phyloP scores from a whole-genome alignment of 2,329 filamentous ascomycete species.

The Ambrosiella cleistominuta region DNA sequence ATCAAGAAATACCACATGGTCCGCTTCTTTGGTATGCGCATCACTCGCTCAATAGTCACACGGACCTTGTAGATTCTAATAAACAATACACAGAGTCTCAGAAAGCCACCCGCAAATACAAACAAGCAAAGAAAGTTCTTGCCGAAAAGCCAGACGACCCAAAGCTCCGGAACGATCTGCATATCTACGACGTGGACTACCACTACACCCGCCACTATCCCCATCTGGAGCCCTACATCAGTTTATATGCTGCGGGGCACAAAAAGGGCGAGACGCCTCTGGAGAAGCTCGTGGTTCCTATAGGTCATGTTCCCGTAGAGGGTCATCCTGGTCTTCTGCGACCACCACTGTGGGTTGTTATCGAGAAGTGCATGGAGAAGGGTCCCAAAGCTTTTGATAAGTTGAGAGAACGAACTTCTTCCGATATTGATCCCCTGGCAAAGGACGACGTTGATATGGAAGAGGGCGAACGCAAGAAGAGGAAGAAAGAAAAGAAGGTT shows the following conservation, averaged over 20 bases:
- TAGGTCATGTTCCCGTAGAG: conserved; percentile 22
- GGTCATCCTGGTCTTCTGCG: conserved; percentile 16
- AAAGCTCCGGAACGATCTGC: conserved; percentile 39
- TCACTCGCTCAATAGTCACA: neutral
- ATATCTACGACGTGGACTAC: conserved; percentile 54
- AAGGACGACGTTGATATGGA: conserved; percentile 14
- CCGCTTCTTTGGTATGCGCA: conserved; percentile 55
- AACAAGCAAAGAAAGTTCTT: conserved; percentile 42
- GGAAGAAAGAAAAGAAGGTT: conserved; percentile 14
- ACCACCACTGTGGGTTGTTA: conserved; percentile 47
- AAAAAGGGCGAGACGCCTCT: conserved; percentile 22
- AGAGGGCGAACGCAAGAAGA: conserved; percentile 14
- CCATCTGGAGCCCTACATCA: conserved; percentile 52
- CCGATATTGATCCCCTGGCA: conserved; percentile 15
- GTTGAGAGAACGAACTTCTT: conserved; percentile 34
- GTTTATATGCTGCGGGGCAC: conserved; percentile 31
- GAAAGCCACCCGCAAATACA: conserved; percentile 50
- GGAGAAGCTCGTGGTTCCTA: conserved; percentile 22
- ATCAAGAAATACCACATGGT: conserved; percentile 71
- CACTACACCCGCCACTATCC: conserved; percentile 61
- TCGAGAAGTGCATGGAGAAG: conserved; percentile 46
- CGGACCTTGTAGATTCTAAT: neutral
- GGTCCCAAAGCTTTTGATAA: conserved; percentile 33
- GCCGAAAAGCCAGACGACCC: conserved; percentile 31
- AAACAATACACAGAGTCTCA: conserved; percentile 40